These are phyloP conservation scores for Quercus ilex DNA, from an alignment of 306 rosid genomes.

Conservation along the genomic window DNA sequence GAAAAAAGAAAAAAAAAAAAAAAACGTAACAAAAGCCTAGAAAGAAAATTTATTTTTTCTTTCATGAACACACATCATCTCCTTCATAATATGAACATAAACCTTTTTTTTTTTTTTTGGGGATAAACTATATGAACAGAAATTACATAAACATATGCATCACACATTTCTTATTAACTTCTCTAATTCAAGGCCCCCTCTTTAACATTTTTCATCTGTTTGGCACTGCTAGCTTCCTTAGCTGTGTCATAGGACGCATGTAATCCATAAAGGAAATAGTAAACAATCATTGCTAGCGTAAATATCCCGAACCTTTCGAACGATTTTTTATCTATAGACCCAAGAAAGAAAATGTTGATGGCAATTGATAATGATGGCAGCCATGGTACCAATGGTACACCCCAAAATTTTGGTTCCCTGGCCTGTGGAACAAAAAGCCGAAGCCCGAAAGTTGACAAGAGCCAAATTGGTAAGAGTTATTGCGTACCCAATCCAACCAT, in stretches of 20 bases:
- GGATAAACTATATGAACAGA: too few relatives aligned
- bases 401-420: slow-evolving; percentile 64
- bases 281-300: slow-evolving; percentile 30
- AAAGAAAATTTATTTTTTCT: too few relatives aligned
- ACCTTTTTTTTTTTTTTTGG: too few relatives aligned
- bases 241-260: slow-evolving; percentile 51
- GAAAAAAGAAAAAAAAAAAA: too few relatives aligned
- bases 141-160: neutral
- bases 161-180: neutral
- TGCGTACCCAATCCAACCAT: slow-evolving; percentile 49
- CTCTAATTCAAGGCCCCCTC: neutral
- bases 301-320: slow-evolving; percentile 38
- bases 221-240: slow-evolving; percentile 20
- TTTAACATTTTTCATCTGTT: neutral
- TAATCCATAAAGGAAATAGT: slow-evolving; percentile 40
- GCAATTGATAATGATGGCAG: slow-evolving; percentile 65
- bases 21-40: too few relatives aligned
- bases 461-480: slow-evolving; percentile 43
- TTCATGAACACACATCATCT: neutral
- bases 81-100: neutral
- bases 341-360: slow-evolving; percentile 72
- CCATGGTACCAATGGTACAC: slow-evolving; percentile 77
- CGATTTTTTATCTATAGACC: slow-evolving; percentile 60
- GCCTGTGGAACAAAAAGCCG: slow-evolving; percentile 58
- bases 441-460: slow-evolving; percentile 40